phyloP scores from a whole-genome alignment of 176 grass and related monocot genomes.

The Avena atlantica region DNA sequence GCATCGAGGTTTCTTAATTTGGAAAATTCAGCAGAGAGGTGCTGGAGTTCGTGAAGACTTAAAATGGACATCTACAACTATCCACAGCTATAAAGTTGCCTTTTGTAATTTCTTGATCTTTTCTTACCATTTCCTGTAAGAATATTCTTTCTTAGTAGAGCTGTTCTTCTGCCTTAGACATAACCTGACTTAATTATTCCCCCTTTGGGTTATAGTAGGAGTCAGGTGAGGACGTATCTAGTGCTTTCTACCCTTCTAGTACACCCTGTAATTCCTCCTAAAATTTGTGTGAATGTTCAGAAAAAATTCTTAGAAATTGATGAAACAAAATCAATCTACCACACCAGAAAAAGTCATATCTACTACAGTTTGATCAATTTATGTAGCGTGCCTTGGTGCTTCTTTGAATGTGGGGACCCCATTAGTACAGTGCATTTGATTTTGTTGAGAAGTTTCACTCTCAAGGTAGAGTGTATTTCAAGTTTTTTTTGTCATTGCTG shows the following conservation, averaged over 20 bases:
- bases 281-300: background rate
- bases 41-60: conserved; percentile 59
- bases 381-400: conserved; percentile 10
- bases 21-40: conserved; percentile 61
- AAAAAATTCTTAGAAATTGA: background rate
- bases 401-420: background rate
- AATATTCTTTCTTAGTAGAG: conserved; percentile 52
- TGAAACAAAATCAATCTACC: conserved; percentile 10
- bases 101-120: conserved; percentile 70
- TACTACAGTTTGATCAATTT: conserved; percentile 1
- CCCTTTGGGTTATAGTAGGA: background rate
- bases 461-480: background rate
- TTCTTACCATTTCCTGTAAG: conserved; percentile 50
- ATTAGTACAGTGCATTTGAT: conserved; percentile 17
- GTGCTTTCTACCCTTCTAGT: background rate
- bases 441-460: background rate
- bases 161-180: conserved; percentile 29
- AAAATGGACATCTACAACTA: conserved; percentile 65
- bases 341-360: background rate
- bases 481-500: conserved; percentile 7
- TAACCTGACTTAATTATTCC: background rate
- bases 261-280: background rate
- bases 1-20: conserved; percentile 56
- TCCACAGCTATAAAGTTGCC: conserved; percentile 58
- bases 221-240: background rate